Base-by-base conservation (phyloP, 2,329 filamentous ascomycete species). In the Aspergillus ochraceoroseus region DNA sequence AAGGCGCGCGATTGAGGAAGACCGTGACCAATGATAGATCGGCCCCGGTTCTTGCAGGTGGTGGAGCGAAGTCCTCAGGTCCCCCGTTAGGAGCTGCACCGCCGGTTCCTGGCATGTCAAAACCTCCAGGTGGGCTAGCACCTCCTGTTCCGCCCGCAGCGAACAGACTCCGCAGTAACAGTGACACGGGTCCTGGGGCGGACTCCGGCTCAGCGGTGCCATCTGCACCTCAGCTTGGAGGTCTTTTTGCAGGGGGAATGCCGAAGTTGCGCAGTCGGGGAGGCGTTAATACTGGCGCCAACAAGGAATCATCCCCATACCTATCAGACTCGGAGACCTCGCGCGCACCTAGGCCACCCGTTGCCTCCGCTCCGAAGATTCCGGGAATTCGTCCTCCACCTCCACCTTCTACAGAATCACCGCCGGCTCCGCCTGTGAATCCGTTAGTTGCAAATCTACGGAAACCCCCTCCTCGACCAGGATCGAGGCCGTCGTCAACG, bases 241-340 rank as follows among this genome's bases (percentile, higher is more conserved):
- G 92, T 1, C 65, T 98, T 17, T 95, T 98, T 59, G 87, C 86
- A 1, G 89, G 87, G 23, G 92, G 90, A 25, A 96, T 96, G 79
- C 92, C 92, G 2, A 96, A 95, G 69, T 64, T 98, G 57, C 85
- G 86, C 63, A 95, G 94, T 70, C 85, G 87, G 41, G 89, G 86
- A 32, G 84, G 84, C 26, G 72, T 90, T 44, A 77, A 87, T 64
- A 90, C 85, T 1, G 85, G 82, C 62, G 84, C 83, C 51, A 80
- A 76, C 51, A 73, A 72, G 47, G 80, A 80, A 49, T 79, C 41
- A 2, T 43, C 87, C 20, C 80, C 86, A 45, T 90, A 90, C 59
- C 68, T 83, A 38, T 89, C 87, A 44, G 89, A 95, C 59, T 79
- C 85, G n/a, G 87, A 88, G 57, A 70, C 62, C 32, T 67, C 72